Base-by-base conservation (phyloP, 116 monocot species). In the Dioscorea cayenensis region DNA sequence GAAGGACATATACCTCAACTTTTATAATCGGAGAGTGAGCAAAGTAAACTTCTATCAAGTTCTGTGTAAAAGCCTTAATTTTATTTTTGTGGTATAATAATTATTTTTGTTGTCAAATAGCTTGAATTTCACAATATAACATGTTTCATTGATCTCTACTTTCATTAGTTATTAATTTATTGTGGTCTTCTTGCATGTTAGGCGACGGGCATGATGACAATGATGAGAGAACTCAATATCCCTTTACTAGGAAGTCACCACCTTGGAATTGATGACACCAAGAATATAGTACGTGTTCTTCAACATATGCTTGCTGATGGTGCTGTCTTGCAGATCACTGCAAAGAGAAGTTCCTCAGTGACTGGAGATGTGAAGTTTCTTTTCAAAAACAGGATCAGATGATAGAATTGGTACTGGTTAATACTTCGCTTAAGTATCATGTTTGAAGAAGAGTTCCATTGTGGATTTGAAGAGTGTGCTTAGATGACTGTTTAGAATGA, bases 191-290 rank as follows among this genome's bases (percentile, higher is more conserved):
- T 49, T 48, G 66, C 20, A 23, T 80, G 22, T 14, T 60, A 96
- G 92, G 96, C 96, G 51, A 83, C 90, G 3, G 96, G 96, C 72
- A 96, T 96, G 96, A 83, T 80, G 84, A 77, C 90, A 37, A 96
- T 96, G 90, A 69, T 96, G 90, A 85, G 79, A 70, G 80, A 96
- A 66, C 74, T 96, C 21, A 68, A 79, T 21, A 90, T 96, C 50
- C 84, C 84, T 52, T 27, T 75, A 35, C 17, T 80, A 36, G 96
- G 96, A 35, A 96, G 92, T 60, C 96, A 96, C 68, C 92, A 96
- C 84, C 92, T 96, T 43, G 96, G 92, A 28, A 92, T 96, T 18
- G 96, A 96, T 72, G 96, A 96, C 75, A n/a, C 90, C 1, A 92
- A 90, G 71, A 92, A 96, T 35, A 92, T 96, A 63, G 80, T 84